phyloP scores from a whole-genome alignment of 768 basidiomycete species.

The Hypholoma fasciculare region DNA sequence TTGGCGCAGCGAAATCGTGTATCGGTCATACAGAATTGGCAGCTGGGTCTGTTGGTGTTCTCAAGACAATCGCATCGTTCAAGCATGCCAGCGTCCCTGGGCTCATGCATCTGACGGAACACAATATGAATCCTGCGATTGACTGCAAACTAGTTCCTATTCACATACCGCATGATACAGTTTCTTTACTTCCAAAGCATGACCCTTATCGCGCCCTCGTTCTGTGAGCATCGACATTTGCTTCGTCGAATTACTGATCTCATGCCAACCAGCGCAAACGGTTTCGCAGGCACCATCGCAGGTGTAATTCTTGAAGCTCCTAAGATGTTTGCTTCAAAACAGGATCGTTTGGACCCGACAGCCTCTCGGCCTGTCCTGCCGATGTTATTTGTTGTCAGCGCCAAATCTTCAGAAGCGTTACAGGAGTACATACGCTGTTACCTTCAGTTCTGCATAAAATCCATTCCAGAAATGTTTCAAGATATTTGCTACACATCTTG shows the following conservation, averaged over 20 bases:
- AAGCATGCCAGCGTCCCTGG: slow-evolving; percentile 23
- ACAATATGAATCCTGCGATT: slow-evolving; percentile 26
- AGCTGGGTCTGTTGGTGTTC: slow-evolving; percentile 26
- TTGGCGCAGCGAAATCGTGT: slow-evolving; percentile 28
- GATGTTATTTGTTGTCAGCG: slow-evolving; percentile 25
- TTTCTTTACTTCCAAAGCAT: slow-evolving; percentile 9
- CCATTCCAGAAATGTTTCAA: slow-evolving; percentile 10
- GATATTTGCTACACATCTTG: slow-evolving; percentile 30
- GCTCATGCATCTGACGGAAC: slow-evolving; percentile 18
- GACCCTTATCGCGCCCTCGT: slow-evolving; percentile 20
- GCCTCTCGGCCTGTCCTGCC: background rate
- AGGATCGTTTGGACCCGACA: too few relatives aligned
- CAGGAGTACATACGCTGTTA: slow-evolving; percentile 23
- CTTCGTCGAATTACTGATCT: background rate
- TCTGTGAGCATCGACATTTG: slow-evolving; percentile 18
- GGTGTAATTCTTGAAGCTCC: slow-evolving; percentile 25
- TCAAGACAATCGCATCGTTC: slow-evolving; percentile 22
- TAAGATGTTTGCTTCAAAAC: background rate
- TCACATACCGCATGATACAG: slow-evolving; percentile 16
- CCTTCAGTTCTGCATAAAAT: slow-evolving; percentile 18
- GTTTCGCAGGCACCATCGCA: slow-evolving; percentile 31
- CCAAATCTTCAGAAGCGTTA: slow-evolving; percentile 24
- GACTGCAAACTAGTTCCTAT: slow-evolving; percentile 23
- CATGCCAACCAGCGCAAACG: slow-evolving; percentile 23
- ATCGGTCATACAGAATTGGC: slow-evolving; percentile 29